Evolutionary conservation across 495 filamentous ascomycete species (phyloP).

Genomic region (Aspergillus panamensis): DNA sequence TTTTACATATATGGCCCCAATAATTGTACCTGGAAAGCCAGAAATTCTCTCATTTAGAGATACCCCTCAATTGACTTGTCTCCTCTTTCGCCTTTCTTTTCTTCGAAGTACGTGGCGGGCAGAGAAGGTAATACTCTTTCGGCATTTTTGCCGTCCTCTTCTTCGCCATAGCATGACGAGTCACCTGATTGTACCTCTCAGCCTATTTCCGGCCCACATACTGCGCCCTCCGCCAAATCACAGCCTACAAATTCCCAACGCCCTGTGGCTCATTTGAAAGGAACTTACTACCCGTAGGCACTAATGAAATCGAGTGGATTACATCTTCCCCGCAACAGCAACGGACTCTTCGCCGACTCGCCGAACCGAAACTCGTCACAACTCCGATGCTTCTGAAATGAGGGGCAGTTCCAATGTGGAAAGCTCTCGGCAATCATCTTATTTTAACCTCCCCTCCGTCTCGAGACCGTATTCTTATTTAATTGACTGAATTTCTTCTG

Average conservation of each 20-base stretch:
- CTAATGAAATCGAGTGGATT: background rate
- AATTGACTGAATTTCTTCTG: background rate
- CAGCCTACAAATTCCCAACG: background rate
- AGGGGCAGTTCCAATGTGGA: constrained; percentile 37
- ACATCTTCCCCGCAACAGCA: constrained; percentile 26
- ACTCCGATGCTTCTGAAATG: constrained; percentile 26
- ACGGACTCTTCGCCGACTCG: constrained; percentile 23
- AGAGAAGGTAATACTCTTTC: background rate
- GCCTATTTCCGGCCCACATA: background rate
- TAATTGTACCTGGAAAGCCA: background rate
- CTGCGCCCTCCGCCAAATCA: background rate
- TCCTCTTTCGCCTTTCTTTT: background rate
- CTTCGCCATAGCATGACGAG: too few relatives aligned
- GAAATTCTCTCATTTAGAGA: background rate
- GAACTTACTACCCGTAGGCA: too few relatives aligned
- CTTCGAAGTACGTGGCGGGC: background rate
- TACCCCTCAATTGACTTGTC: background rate
- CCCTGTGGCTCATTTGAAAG: background rate
- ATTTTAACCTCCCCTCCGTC: background rate
- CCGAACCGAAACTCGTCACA: constrained; percentile 23
- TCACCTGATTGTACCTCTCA: too few relatives aligned
- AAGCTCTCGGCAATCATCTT: background rate
- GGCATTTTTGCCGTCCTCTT: background rate
- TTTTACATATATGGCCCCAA: background rate
- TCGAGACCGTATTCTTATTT: background rate